Percentiles rank a stretch among this genome's conserved stretches.
Conservation (phyloP, 1,284 basidiomycete genomes). For the Apiotrichum porosum region DNA sequence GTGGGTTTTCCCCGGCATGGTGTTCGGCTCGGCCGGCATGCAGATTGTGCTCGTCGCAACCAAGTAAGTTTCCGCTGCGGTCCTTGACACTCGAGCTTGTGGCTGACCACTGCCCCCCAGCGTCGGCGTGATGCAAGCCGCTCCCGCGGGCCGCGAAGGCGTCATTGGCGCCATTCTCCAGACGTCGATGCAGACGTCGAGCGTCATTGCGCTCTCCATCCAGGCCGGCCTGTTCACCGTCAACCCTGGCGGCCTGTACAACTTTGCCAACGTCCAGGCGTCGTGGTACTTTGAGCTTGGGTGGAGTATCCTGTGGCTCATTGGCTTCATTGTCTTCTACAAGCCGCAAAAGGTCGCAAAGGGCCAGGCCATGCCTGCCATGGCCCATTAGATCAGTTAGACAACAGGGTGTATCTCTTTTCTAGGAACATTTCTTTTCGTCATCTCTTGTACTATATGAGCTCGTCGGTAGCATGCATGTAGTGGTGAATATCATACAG, state of each 20-base stretch:
- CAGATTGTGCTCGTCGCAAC: conserved; percentile 20
- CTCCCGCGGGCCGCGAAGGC: background rate
- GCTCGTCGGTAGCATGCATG: too few species aligned
- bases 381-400: too few species aligned
- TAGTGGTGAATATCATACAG: too few species aligned
- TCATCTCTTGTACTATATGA: too few species aligned
- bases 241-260: conserved; percentile 2
- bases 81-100: background rate
- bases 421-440: too few species aligned
- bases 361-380: too few species aligned
- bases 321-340: conserved; percentile 7
- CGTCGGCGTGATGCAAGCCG: conserved; percentile 4
- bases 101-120: background rate
- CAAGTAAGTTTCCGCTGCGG: too few species aligned
- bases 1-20: conserved; percentile 21
- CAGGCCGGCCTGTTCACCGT: conserved; percentile 7
- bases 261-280: conserved; percentile 2
- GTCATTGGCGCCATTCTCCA: conserved; percentile 22
- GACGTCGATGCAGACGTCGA: conserved; percentile 1
- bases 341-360: background rate
- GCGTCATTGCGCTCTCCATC: conserved; percentile 7
- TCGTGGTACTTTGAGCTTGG: conserved; percentile 8
- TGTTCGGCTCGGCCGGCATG: conserved; percentile 19
- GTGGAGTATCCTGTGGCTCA: conserved; percentile 5
- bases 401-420: too few species aligned